Conservation (phyloP, 129 eudicot genomes). For the Chrysanthemum lavandulifolium region DNA sequence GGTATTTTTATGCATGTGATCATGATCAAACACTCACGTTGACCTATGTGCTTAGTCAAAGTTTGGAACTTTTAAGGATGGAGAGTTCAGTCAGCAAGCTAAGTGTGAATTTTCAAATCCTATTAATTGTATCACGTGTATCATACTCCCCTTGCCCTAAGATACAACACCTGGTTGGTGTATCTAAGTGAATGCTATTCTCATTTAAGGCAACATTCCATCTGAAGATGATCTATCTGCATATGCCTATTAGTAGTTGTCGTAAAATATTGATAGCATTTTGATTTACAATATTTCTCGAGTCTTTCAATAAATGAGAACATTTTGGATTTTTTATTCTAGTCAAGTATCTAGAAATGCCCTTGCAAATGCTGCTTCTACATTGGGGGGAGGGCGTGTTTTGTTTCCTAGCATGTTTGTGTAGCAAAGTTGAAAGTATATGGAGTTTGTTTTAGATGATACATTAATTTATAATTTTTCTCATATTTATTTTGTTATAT, state of each 20-base stretch:
- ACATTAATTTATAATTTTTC: no score
- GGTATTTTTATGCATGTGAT: conserved; percentile 5
- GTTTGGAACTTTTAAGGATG: background rate
- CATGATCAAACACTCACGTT: conserved; percentile 3
- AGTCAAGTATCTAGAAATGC: background rate
- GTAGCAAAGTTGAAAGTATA: background rate
- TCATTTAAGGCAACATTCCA: background rate
- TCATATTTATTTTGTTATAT: no score
- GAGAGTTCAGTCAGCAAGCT: background rate
- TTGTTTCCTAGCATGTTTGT: background rate
- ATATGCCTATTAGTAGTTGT: background rate
- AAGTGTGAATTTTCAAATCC: background rate
- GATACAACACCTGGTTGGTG: background rate
- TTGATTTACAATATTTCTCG: background rate
- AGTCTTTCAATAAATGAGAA: background rate
- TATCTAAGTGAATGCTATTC: background rate
- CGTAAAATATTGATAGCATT: background rate
- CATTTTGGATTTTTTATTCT: conserved; percentile 1
- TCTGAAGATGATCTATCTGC: background rate
- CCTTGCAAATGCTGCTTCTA: background rate
- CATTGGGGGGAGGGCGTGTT: background rate
- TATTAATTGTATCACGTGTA: background rate
- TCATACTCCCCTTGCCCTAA: background rate
- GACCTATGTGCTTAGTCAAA: background rate
- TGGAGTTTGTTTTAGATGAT: conserved; percentile 3